Conservation (phyloP, 495 filamentous ascomycete genomes). For the Penicillium angulare region DNA sequence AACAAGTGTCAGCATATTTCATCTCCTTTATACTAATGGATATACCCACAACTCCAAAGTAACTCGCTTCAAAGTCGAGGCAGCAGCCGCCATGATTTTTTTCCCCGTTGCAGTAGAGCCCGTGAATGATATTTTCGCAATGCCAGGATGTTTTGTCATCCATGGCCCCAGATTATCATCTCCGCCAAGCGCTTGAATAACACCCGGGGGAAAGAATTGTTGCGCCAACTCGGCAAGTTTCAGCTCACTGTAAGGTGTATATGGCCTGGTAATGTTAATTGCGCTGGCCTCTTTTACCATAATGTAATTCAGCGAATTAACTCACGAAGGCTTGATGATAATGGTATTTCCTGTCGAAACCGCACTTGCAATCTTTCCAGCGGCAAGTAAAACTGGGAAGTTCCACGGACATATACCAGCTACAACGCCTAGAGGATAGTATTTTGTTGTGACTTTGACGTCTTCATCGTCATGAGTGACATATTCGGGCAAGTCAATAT, state of each 20-base stretch:
- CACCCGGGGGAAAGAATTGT: constrained; percentile 57
- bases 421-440: background rate
- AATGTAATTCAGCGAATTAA: too few relatives aligned
- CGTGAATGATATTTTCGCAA: constrained; percentile 63
- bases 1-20: too few relatives aligned
- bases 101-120: constrained; percentile 60
- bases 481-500: background rate
- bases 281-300: too few relatives aligned
- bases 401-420: background rate
- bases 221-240: constrained; percentile 59
- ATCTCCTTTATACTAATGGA: too few relatives aligned
- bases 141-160: constrained; percentile 51
- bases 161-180: constrained; percentile 56
- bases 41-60: constrained; percentile 41
- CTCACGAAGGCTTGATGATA: background rate
- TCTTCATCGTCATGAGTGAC: background rate
- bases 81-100: constrained; percentile 53
- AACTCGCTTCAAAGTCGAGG: constrained; percentile 55
- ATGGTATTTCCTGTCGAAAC: background rate
- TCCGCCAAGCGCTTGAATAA: constrained; percentile 60
- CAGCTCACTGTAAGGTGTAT: constrained; percentile 61
- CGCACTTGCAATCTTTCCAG: background rate
- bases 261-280: too few relatives aligned
- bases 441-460: background rate
- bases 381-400: background rate